These are phyloP conservation scores for Apophysomyces trapeziformis DNA, from an alignment of 371 early-diverging fungal genomes.

Conservation along the genomic window DNA sequence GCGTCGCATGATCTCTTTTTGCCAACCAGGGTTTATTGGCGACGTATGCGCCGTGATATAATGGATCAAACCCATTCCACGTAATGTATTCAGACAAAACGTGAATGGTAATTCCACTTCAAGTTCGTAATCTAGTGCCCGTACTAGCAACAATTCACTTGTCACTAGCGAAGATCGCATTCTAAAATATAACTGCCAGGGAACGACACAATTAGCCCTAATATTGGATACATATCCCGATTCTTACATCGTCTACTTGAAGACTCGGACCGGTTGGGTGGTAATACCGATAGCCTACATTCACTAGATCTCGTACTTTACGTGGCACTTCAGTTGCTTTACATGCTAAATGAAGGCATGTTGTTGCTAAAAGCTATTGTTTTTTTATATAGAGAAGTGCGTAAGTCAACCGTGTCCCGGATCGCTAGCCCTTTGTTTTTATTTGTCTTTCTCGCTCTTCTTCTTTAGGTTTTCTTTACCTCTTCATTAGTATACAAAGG, in stretches of 20 bases:
- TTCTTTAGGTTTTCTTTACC: constrained; percentile 18
- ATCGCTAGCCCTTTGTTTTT: background rate
- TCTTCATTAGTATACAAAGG: constrained; percentile 39
- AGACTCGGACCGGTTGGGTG: constrained; percentile 45
- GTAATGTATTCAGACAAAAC: constrained; percentile 47
- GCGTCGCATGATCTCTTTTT: constrained; percentile 43
- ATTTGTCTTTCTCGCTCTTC: no score
- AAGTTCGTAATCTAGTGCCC: constrained; percentile 51
- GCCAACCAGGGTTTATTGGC: constrained; percentile 21
- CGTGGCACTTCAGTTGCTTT: constrained; percentile 60
- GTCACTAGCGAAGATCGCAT: constrained; percentile 52
- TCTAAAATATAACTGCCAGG: constrained; percentile 39
- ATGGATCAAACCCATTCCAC: constrained; percentile 43
- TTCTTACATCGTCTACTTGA: constrained; percentile 42
- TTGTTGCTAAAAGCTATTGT: constrained; percentile 47
- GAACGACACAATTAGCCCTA: background rate
- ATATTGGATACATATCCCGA: background rate
- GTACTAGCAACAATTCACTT: constrained; percentile 48
- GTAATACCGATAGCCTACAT: constrained; percentile 58
- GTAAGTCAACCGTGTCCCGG: background rate
- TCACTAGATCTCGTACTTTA: constrained; percentile 63
- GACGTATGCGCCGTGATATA: constrained; percentile 27
- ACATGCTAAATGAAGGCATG: constrained; percentile 59
- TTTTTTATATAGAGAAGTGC: no score
- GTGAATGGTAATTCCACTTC: constrained; percentile 54